Conservation (phyloP, 257 asterid species). For the Schizonepeta tenuifolia region DNA sequence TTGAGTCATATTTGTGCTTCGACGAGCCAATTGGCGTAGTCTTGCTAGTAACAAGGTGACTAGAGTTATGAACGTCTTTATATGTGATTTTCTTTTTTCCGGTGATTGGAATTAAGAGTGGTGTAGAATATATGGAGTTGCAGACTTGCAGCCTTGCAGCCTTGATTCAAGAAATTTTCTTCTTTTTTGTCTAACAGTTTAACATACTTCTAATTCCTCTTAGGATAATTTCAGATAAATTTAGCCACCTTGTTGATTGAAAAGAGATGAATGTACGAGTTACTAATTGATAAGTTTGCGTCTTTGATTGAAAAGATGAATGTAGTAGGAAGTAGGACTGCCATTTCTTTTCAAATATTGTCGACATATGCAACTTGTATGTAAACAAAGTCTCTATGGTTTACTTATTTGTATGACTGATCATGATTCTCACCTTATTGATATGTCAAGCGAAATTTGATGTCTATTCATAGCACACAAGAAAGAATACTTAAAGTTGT, state of each 20-base stretch:
- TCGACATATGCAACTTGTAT: too few species aligned
- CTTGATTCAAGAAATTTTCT: not conserved
- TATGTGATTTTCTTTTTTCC: not conserved
- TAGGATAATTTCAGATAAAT: not conserved
- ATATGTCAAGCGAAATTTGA: not conserved
- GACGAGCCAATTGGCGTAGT: not conserved
- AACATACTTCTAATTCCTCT: not conserved
- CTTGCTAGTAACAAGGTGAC: not conserved
- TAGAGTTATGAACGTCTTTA: not conserved
- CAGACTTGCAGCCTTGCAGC: not conserved
- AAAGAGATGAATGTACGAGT: not conserved
- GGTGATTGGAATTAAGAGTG: not conserved
- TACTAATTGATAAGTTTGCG: not conserved
- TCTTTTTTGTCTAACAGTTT: not conserved
- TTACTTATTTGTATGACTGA: slow-evolving; percentile 10
- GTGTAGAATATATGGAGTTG: too few species aligned
- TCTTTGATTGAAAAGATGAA: not conserved
- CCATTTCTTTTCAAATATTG: not conserved
- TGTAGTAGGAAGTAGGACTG: too few species aligned
- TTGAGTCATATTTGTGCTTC: not conserved
- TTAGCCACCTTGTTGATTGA: not conserved
- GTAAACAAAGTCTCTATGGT: not conserved
- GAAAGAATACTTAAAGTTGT: not conserved
- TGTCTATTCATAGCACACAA: not conserved
- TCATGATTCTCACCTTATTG: not conserved